A percentile compares a stretch with the other conserved stretches of the same genome.
Conservation (phyloP, 2,329 filamentous ascomycete genomes). For the Ceratocystis papillata region DNA sequence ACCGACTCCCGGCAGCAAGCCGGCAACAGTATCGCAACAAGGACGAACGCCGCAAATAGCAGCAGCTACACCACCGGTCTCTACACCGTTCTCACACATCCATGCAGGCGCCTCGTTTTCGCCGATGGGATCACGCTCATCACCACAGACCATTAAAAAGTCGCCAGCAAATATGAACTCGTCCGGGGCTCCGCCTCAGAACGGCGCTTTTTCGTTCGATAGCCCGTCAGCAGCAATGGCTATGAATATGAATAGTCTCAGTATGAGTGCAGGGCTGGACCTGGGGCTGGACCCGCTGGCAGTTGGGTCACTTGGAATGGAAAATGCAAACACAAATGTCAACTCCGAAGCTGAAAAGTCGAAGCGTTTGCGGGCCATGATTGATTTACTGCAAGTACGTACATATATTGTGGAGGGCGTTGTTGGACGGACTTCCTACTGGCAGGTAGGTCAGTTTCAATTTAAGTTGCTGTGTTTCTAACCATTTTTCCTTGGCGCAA, state of each 20-base stretch:
- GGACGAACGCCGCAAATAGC: slow-evolving; percentile 40
- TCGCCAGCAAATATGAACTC: slow-evolving; percentile 46
- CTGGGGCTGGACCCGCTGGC: slow-evolving; percentile 37
- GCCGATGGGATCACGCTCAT: slow-evolving; percentile 46
- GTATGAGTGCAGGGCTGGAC: slow-evolving; percentile 42
- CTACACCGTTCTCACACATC: slow-evolving; percentile 52
- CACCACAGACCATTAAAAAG: slow-evolving; percentile 54
- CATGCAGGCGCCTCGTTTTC: slow-evolving; percentile 49
- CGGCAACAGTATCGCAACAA: slow-evolving; percentile 34
- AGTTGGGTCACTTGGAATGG: slow-evolving; percentile 37
- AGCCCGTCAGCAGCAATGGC: slow-evolving; percentile 54
- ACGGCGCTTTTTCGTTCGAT: slow-evolving; percentile 44
- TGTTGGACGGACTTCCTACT: not conserved
- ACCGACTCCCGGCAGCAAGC: slow-evolving; percentile 40
- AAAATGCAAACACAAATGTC: slow-evolving; percentile 12
- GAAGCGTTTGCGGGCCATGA: slow-evolving; percentile 43
- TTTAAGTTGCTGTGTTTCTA: not conserved
- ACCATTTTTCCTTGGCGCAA: slow-evolving; percentile 20
- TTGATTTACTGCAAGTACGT: slow-evolving; percentile 41
- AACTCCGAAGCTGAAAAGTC: slow-evolving; percentile 43
- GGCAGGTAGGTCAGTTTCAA: not conserved
- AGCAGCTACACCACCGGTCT: slow-evolving; percentile 51
- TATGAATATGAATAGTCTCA: slow-evolving; percentile 45
- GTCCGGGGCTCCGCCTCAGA: slow-evolving; percentile 31
- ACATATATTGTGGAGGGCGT: not conserved